Base-by-base conservation (phyloP, 306 rosid genomes). In the Gleditsia sinensis region DNA sequence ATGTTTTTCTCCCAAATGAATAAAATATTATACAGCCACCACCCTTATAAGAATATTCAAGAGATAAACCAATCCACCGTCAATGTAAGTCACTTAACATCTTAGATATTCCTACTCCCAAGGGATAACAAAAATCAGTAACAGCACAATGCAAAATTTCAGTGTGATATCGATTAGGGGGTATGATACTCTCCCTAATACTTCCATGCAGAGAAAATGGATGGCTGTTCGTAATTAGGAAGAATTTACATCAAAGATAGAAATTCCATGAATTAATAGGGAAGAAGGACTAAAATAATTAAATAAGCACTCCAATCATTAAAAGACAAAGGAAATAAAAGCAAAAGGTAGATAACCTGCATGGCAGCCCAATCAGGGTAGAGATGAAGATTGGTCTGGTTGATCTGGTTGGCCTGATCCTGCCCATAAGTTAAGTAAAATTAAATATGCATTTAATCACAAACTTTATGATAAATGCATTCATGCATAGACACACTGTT, bases 281-380 rank as follows among this genome's bases (percentile, higher is more conserved):
- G 60, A 58, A 40, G 43, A 54, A 40, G 5, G 40, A 19, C n/a
- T n/a, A n/a, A n/a, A n/a, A n/a, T n/a, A n/a, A n/a, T 25, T 59
- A 7, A 49, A 75, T 8, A 19, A 45, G 60, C 32, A 61, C 27
- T 64, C 39, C 40, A 51, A 21, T 32, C 25, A 51, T 50, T 21
- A 14, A 25, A 23, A 62, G 49, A 61, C 28, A 71, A 58, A 71
- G 58, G 39, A 74, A 53, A 42, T 25, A 23, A 64, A 45, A 65
- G 67, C 6, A 71, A 59, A 45, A 58, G 69, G 34, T 54, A 59
- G 54, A 42, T 67, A 85, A 95, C 99, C 97, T 95, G 99, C 98
- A 95, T 88, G 50, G 99, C 85, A 55, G 92, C 89, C 99, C 99
- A 95, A 75, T 95, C 99, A 82, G 93, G 91, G 82, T 90, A 90